Evolutionary conservation across 2,329 filamentous ascomycete genomes (phyloP).

Genomic region (Calonectria honghensis): DNA sequence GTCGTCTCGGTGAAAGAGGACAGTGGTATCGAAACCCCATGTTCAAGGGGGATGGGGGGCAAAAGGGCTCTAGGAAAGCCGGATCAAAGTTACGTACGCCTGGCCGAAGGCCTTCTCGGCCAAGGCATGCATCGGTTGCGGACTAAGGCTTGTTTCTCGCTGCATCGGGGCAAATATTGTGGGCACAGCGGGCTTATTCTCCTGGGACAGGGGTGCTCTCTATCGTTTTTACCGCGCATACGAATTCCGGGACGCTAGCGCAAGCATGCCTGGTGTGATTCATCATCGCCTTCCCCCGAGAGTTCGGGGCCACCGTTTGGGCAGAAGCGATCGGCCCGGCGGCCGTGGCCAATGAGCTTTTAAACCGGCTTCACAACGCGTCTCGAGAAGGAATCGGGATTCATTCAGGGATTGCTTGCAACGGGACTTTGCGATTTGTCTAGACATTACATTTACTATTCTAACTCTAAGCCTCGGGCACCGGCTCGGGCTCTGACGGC

Average conservation of each 20-base stretch:
- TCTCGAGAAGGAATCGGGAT: not conserved
- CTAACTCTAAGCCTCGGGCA: constrained; percentile 17
- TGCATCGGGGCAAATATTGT: constrained; percentile 4
- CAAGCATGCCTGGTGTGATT: constrained; percentile 18
- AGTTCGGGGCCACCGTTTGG: not conserved
- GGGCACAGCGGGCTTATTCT: constrained; percentile 4
- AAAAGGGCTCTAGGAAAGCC: not conserved
- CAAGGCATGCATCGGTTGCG: not conserved
- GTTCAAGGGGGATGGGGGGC: not conserved
- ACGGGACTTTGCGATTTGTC: not conserved
- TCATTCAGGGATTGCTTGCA: not conserved
- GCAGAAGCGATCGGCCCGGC: constrained; percentile 3
- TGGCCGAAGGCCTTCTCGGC: not conserved
- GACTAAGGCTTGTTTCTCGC: not conserved
- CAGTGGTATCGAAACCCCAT: not conserved
- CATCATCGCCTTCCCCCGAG: not conserved
- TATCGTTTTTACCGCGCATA: not conserved
- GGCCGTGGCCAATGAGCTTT: not conserved
- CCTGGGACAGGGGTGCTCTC: not conserved
- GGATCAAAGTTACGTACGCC: not conserved
- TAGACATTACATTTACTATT: constrained; percentile 19
- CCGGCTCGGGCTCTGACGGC: constrained; percentile 7
- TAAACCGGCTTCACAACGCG: too few relatives aligned
- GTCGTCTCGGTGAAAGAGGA: not conserved
- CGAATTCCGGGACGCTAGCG: constrained; percentile 4